Conservation (phyloP, 129 eudicot genomes). For the Lactuca sativa region DNA sequence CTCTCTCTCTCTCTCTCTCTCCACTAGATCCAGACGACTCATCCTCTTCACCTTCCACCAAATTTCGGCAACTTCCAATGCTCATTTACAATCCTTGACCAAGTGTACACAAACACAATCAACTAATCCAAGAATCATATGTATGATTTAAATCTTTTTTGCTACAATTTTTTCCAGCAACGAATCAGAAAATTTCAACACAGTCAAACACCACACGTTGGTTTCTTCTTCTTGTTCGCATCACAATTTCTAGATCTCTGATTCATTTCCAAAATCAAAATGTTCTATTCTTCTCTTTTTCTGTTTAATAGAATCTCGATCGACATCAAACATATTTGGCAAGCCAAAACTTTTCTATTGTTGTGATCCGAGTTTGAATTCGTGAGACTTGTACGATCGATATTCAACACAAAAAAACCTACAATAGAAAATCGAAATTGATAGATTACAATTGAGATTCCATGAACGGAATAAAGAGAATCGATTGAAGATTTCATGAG, state of each 20-base stretch:
- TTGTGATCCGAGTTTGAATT: conserved; percentile 61
- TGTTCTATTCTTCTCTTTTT: conserved; percentile 42
- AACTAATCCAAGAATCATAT: too few species aligned
- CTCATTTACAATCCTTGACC: too few species aligned
- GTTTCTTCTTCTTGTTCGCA: conserved; percentile 80
- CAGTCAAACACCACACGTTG: conserved; percentile 62
- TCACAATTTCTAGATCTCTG: conserved; percentile 72
- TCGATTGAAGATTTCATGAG: background rate
- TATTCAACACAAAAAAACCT: conserved; percentile 83
- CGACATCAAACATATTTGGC: conserved; percentile 67
- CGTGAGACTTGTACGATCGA: conserved; percentile 72
- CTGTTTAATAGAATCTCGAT: conserved; percentile 69
- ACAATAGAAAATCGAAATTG: conserved; percentile 11
- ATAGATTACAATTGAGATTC: background rate
- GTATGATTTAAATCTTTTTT: too few species aligned
- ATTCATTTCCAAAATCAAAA: conserved; percentile 45
- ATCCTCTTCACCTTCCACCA: too few species aligned
- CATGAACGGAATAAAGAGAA: background rate
- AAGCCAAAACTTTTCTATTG: conserved; percentile 72
- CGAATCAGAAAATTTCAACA: conserved; percentile 13
- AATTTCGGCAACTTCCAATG: too few species aligned
- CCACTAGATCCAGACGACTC: too few species aligned
- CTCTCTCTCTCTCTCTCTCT: too few species aligned
- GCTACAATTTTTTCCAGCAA: too few species aligned
- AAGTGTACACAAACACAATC: too few species aligned